These are phyloP conservation scores for Tulasnella sp. DNA, from an alignment of 768 basidiomycete genomes.

Conservation along the genomic window DNA sequence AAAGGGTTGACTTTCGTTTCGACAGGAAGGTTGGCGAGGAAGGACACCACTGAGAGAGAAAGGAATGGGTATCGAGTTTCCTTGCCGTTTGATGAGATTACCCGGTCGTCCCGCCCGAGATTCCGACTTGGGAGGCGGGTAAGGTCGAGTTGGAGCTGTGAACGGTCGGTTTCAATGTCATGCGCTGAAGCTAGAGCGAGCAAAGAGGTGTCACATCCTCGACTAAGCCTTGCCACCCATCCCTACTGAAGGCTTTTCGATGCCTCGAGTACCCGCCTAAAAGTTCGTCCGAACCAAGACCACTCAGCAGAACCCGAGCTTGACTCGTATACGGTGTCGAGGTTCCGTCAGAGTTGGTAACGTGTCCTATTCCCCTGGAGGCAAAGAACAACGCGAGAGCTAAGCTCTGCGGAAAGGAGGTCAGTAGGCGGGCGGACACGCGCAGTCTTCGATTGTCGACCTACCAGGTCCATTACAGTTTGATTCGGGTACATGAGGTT, in stretches of 20 bases:
- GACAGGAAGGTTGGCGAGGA: slow-evolving; percentile 77
- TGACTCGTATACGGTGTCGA: slow-evolving; percentile 63
- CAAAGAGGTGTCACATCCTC: slow-evolving; percentile 62
- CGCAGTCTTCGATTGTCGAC: slow-evolving; percentile 38
- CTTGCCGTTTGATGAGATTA: slow-evolving; percentile 88
- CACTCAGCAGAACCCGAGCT: slow-evolving; percentile 84
- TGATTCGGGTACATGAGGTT: slow-evolving; percentile 75
- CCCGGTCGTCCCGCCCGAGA: slow-evolving; percentile 90
- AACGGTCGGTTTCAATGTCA: slow-evolving; percentile 13
- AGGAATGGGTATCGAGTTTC: slow-evolving; percentile 93
- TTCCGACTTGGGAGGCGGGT: slow-evolving; percentile 87
- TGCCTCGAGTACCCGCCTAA: slow-evolving; percentile 94
- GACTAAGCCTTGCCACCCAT: slow-evolving; percentile 76
- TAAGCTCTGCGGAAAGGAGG: slow-evolving; percentile 63
- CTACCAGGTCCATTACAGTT: slow-evolving; percentile 90
- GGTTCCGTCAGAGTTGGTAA: slow-evolving; percentile 49
- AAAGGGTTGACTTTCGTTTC: slow-evolving; percentile 81
- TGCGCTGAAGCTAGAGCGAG: background rate
- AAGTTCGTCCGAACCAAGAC: slow-evolving; percentile 93
- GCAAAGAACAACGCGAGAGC: slow-evolving; percentile 93
- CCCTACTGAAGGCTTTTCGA: slow-evolving; percentile 66
- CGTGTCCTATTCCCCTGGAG: slow-evolving; percentile 69
- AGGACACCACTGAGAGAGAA: slow-evolving; percentile 74
- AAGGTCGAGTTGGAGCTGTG: slow-evolving; percentile 85
- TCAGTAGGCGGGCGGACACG: background rate